A percentile compares a stretch with the other conserved stretches of the same genome.
Conservation (phyloP, 208 protist species). For the Trypanosoma boissoni region DNA sequence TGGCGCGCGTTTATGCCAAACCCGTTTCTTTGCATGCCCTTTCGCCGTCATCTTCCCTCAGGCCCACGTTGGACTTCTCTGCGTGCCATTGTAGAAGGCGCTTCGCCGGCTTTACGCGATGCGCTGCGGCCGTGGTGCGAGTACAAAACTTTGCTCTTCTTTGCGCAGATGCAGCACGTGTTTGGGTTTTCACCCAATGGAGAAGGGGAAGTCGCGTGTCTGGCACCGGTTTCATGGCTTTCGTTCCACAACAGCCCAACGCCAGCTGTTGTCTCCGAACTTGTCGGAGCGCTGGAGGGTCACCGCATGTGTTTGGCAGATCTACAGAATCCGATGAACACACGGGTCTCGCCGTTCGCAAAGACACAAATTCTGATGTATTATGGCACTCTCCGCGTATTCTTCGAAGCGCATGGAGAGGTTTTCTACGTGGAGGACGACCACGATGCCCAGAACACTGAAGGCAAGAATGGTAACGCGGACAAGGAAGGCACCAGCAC, state of each 20-base stretch:
- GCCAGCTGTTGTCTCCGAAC: conserved; percentile 29
- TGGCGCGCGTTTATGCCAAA: conserved; percentile 37
- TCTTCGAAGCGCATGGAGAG: conserved; percentile 27
- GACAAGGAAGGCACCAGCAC: too few relatives aligned
- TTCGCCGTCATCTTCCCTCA: conserved; percentile 16
- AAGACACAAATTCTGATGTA: conserved; percentile 32
- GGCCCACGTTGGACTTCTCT: conserved; percentile 36
- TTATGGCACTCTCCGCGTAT: conserved; percentile 30
- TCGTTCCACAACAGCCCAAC: conserved; percentile 33
- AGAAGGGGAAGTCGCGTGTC: conserved; percentile 29
- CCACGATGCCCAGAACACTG: too few relatives aligned
- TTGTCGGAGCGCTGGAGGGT: conserved; percentile 11
- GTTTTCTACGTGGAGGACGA: conserved; percentile 24
- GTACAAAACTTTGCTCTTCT: conserved; percentile 49
- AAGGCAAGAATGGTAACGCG: too few relatives aligned
- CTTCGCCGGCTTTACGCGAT: conserved; percentile 21
- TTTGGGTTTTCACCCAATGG: conserved; percentile 46
- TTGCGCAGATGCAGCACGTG: conserved; percentile 61
- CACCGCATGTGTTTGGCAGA: conserved; percentile 23
- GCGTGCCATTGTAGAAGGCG: conserved; percentile 25
- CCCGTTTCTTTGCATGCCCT: conserved; percentile 33
- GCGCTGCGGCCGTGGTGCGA: conserved; percentile 28
- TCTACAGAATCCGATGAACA: conserved; percentile 2
- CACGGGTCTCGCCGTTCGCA: conserved; percentile 19
- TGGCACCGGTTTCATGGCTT: conserved; percentile 14